Evolutionary conservation across 2,329 filamentous ascomycete genomes (phyloP).

Genomic region (Sclerotiophoma versabilis): DNA sequence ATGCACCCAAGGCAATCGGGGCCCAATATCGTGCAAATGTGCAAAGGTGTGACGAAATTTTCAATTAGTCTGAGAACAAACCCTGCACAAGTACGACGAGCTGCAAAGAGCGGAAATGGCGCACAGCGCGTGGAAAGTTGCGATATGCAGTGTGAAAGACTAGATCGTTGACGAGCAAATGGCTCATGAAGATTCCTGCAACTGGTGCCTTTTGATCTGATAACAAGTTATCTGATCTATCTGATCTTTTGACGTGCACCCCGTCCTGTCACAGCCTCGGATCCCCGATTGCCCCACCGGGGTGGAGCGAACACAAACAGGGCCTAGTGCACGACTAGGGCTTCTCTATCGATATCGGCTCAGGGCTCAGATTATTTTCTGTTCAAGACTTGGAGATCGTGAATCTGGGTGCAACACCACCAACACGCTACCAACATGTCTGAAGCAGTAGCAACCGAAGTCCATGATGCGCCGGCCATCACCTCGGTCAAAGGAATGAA

Average conservation of each 20-base stretch:
- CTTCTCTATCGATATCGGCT: conserved; percentile 33
- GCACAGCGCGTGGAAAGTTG: conserved; percentile 20
- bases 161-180: conserved; percentile 29
- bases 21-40: conserved; percentile 30
- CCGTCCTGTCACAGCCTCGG: conserved; percentile 1
- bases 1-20: conserved; percentile 35
- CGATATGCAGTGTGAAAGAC: conserved; percentile 19
- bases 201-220: conserved; percentile 38
- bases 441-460: conserved; percentile 49
- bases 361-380: conserved; percentile 31
- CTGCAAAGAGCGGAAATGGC: conserved; percentile 26
- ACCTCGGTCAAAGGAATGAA: conserved; percentile 67
- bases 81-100: conserved; percentile 27
- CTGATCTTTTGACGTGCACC: neutral
- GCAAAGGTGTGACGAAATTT: conserved; percentile 30
- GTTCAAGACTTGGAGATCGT: conserved; percentile 25
- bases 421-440: conserved; percentile 36
- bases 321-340: conserved; percentile 11
- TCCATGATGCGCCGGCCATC: conserved; percentile 49
- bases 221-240: conserved; percentile 12
- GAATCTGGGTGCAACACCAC: conserved; percentile 13
- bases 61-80: conserved; percentile 37
- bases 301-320: conserved; percentile 7
- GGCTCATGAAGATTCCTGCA: conserved; percentile 11
- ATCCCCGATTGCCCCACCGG: conserved; percentile 13